Evolutionary conservation across 768 basidiomycete species (phyloP).

Genomic region (Lactarius hatsudake): DNA sequence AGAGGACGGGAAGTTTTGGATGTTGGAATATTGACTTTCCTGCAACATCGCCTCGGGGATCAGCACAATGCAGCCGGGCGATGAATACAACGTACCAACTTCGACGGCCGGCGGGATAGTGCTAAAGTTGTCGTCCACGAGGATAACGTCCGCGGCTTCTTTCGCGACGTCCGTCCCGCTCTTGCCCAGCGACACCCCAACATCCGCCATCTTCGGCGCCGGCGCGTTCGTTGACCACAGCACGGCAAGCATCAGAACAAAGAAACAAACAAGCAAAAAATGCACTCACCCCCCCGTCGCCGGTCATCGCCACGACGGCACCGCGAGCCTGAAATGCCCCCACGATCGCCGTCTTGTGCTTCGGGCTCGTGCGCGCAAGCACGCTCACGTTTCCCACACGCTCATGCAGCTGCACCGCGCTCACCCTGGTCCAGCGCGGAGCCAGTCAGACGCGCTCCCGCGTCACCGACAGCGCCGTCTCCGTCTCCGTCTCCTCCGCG

Average conservation of each 20-base stretch:
- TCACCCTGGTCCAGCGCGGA: too few species aligned
- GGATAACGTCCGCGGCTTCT: slow-evolving; percentile 94
- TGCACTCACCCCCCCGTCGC: slow-evolving; percentile 57
- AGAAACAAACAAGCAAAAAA: not conserved
- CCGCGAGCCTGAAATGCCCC: slow-evolving; percentile 86
- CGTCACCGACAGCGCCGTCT: slow-evolving; percentile 90
- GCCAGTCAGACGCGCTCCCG: slow-evolving; percentile 30
- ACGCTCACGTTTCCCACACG: too few species aligned
- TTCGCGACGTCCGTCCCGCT: slow-evolving; percentile 99
- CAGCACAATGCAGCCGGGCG: too few species aligned
- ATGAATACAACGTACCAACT: too few species aligned
- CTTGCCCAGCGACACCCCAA: slow-evolving; percentile 90
- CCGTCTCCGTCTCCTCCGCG: slow-evolving; percentile 78
- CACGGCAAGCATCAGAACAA: not conserved
- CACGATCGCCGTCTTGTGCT: slow-evolving; percentile 49
- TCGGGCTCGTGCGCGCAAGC: too few species aligned
- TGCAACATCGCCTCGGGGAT: too few species aligned
- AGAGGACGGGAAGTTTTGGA: slow-evolving; percentile 49
- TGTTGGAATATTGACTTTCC: too few species aligned
- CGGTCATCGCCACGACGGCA: slow-evolving; percentile 94
- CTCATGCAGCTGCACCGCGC: too few species aligned
- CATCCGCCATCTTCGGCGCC: slow-evolving; percentile 95
- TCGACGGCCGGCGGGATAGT: slow-evolving; percentile 85
- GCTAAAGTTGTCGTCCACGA: slow-evolving; percentile 96
- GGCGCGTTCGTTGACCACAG: slow-evolving; percentile 93